Evolutionary conservation across 768 basidiomycete species (phyloP).

Genomic region (Termitomyces sp.): DNA sequence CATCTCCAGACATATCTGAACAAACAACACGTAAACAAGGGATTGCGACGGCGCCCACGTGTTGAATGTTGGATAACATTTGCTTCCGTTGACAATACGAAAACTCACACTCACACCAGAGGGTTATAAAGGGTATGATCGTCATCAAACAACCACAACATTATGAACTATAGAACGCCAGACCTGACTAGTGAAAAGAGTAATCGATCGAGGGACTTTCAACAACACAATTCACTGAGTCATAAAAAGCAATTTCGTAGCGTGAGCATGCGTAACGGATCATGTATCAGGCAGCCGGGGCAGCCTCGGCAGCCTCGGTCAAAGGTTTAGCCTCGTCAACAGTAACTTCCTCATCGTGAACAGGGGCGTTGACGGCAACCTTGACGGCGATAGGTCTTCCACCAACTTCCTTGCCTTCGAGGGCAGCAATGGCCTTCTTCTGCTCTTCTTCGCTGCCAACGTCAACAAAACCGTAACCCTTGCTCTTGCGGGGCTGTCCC

Average conservation of each 20-base stretch:
- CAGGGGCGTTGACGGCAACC: constrained; percentile 86
- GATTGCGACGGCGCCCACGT: neutral
- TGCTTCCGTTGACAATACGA: neutral
- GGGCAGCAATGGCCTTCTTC: constrained; percentile 82
- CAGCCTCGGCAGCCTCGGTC: constrained; percentile 26
- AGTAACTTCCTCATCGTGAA: constrained; percentile 50
- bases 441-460: constrained; percentile 89
- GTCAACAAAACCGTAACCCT: constrained; percentile 98
- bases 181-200: constrained; percentile 33
- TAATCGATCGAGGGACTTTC: constrained; percentile 13
- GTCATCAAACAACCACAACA: constrained; percentile 24
- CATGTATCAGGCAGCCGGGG: constrained; percentile 26
- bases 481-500: constrained; percentile 84
- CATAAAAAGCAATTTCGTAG: constrained; percentile 36
- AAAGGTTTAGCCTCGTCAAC: constrained; percentile 33
- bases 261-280: constrained; percentile 25
- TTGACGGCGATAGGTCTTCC: constrained; percentile 90
- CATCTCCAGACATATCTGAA: constrained; percentile 61
- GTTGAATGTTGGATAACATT: neutral
- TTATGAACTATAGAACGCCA: constrained; percentile 41
- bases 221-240: constrained; percentile 20
- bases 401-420: constrained; percentile 85
- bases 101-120: neutral
- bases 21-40: constrained; percentile 22
- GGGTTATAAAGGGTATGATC: constrained; percentile 9